These are phyloP conservation scores for Lumnitzera littorea DNA, from an alignment of 345 rosid genomes.

Conservation along the genomic window DNA sequence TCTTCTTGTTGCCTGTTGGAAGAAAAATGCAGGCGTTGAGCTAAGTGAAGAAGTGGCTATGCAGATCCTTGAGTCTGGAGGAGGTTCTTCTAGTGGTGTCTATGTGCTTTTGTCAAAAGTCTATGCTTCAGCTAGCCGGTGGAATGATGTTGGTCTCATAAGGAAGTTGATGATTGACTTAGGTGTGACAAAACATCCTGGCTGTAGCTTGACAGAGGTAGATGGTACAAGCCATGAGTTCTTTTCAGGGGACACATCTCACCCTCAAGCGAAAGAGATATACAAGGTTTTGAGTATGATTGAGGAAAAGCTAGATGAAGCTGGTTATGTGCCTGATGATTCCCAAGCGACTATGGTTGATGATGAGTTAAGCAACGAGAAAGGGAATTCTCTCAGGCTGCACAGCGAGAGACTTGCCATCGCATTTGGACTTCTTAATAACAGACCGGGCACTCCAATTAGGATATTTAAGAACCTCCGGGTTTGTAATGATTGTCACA, in stretches of 20 bases:
- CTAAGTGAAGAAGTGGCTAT: conserved; percentile 60
- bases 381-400: conserved; percentile 43
- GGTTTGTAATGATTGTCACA: conserved; percentile 70
- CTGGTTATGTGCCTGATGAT: conserved; percentile 42
- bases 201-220: conserved; percentile 80
- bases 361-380: conserved; percentile 19
- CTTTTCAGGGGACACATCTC: conserved; percentile 77
- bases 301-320: conserved; percentile 36
- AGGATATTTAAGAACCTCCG: conserved; percentile 71
- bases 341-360: conserved; percentile 53
- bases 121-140: conserved; percentile 62
- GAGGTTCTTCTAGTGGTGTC: conserved; percentile 39
- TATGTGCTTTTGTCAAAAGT: conserved; percentile 71
- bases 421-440: conserved; percentile 58
- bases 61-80: conserved; percentile 38
- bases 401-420: conserved; percentile 85
- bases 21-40: conserved; percentile 47
- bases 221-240: conserved; percentile 61
- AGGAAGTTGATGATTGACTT: conserved; percentile 65
- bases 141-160: conserved; percentile 67
- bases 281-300: conserved; percentile 44
- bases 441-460: conserved; percentile 52
- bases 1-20: conserved; percentile 75
- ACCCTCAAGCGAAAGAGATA: conserved; percentile 51
- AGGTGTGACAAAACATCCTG: conserved; percentile 69